phyloP scores from a whole-genome alignment of 257 asterid genomes.

The Solanum tacnaense region DNA sequence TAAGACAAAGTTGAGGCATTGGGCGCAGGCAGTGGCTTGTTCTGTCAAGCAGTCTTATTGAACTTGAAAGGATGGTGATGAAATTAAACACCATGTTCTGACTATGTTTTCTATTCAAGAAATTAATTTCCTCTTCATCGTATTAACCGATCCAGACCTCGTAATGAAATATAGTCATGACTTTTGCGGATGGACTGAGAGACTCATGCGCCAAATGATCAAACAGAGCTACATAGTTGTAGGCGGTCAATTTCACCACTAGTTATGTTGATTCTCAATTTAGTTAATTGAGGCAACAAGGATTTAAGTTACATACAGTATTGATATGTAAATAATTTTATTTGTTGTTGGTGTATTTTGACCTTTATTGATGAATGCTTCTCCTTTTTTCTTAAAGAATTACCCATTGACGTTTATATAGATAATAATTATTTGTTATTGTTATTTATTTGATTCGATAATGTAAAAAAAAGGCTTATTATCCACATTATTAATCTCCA shows the following conservation, averaged over 20 bases:
- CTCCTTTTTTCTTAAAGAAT: background rate
- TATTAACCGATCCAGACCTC: background rate
- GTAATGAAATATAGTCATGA: background rate
- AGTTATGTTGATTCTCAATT: background rate
- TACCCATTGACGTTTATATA: background rate
- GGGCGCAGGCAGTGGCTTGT: conserved; percentile 78
- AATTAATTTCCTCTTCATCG: background rate
- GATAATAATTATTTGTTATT: background rate
- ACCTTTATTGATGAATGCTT: background rate
- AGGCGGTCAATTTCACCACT: background rate
- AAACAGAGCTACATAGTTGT: background rate
- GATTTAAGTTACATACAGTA: background rate
- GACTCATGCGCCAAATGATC: background rate
- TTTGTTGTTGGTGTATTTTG: background rate
- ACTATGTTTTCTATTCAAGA: background rate
- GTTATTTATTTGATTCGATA: background rate
- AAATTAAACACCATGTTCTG: background rate
- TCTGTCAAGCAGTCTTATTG: conserved; percentile 50
- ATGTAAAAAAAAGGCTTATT: background rate
- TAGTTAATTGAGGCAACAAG: background rate
- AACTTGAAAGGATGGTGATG: background rate
- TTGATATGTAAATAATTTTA: background rate
- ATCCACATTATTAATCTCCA: background rate
- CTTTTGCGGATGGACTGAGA: background rate
- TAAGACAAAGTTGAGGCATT: conserved; percentile 60